Conservation (phyloP, 2,329 filamentous ascomycete species). For the Aspergillus sp. region DNA sequence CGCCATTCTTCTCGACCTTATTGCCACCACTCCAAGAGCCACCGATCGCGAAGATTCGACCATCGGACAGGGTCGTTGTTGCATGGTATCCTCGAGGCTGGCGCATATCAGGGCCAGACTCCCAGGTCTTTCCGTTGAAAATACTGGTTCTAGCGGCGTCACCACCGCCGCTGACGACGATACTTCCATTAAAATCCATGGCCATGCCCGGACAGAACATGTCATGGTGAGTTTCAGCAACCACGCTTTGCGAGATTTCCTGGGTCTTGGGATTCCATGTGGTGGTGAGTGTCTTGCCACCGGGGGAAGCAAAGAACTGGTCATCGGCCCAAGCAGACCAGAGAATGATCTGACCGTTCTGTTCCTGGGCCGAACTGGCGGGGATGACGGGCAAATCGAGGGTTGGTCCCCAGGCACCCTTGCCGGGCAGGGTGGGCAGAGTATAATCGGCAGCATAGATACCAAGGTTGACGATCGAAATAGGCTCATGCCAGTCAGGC, state of each 20-base stretch:
- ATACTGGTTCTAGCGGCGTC: conserved; percentile 51
- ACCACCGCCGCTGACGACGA: conserved; percentile 57
- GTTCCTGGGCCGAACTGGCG: conserved; percentile 22
- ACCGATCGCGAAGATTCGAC: conserved; percentile 59
- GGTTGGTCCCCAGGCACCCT: conserved; percentile 26
- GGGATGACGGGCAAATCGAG: conserved; percentile 28
- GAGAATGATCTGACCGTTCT: conserved; percentile 1
- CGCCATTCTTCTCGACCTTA: conserved; percentile 54
- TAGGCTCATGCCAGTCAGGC: too few species aligned
- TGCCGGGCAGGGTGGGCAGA: not conserved
- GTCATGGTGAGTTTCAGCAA: conserved; percentile 27
- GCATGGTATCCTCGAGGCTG: conserved; percentile 56
- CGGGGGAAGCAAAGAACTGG: conserved; percentile 17
- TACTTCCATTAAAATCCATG: conserved; percentile 23
- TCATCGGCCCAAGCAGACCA: conserved; percentile 22
- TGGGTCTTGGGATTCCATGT: conserved; percentile 35
- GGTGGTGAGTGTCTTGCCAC: conserved; percentile 19
- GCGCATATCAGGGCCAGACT: conserved; percentile 43
- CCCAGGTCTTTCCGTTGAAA: conserved; percentile 46
- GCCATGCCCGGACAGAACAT: conserved; percentile 32
- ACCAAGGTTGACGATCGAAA: too few species aligned
- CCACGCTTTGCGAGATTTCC: conserved; percentile 11
- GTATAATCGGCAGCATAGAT: too few species aligned
- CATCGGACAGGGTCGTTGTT: conserved; percentile 51
- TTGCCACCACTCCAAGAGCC: conserved; percentile 55